Conservation (phyloP, 768 basidiomycete species). For the Termitomyces titanicus region DNA sequence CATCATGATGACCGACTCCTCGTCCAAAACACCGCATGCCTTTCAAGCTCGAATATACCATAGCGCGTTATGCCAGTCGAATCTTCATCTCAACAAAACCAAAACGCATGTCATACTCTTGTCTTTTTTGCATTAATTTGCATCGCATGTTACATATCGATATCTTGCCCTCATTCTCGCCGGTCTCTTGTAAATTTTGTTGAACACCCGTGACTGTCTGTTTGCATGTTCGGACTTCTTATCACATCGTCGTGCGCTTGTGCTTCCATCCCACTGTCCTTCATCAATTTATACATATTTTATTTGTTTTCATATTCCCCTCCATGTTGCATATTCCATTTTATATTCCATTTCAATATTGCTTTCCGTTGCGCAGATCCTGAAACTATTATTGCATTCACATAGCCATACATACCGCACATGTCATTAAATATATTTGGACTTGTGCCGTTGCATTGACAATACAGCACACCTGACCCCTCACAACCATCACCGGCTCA, state of each 20-base stretch:
- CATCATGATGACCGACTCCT: background rate
- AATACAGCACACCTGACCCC: too few relatives aligned
- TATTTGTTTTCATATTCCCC: background rate
- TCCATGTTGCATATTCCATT: background rate
- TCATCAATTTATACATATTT: background rate
- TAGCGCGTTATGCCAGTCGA: background rate
- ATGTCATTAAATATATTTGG: background rate
- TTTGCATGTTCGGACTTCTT: too few relatives aligned
- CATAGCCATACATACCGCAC: background rate
- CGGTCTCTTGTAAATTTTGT: background rate
- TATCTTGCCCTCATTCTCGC: background rate
- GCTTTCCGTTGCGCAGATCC: background rate
- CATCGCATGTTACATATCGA: background rate
- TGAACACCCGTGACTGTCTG: too few relatives aligned
- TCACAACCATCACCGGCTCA: too few relatives aligned
- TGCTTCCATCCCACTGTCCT: background rate
- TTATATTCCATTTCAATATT: background rate
- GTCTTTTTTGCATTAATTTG: too few relatives aligned
- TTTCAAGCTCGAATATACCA: background rate
- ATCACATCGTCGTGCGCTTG: background rate
- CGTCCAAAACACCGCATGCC: background rate
- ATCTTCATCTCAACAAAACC: background rate
- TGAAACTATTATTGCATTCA: background rate
- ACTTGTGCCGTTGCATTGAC: background rate
- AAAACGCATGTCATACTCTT: background rate